These are phyloP conservation scores for Geoglossum glabrum DNA, from an alignment of 495 filamentous ascomycete species.

Conservation along the genomic window DNA sequence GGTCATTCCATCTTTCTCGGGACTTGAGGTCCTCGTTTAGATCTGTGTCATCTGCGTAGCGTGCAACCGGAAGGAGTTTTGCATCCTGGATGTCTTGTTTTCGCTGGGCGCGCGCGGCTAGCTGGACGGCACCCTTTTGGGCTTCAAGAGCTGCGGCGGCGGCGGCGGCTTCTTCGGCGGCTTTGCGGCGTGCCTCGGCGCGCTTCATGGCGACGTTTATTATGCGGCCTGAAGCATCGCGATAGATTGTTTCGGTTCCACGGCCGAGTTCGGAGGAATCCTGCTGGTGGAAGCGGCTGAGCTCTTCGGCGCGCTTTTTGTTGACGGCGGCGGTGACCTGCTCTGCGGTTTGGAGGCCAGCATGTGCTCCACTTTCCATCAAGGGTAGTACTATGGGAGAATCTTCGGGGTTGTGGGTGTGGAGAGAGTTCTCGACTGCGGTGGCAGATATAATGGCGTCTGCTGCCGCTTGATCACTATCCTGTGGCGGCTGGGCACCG, in stretches of 20 bases:
- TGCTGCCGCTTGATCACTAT: constrained; percentile 41
- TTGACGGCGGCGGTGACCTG: constrained; percentile 58
- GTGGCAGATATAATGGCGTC: constrained; percentile 69
- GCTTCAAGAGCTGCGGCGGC: constrained; percentile 39
- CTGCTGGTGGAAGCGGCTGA: constrained; percentile 15
- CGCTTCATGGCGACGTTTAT: constrained; percentile 82
- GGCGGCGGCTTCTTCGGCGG: constrained; percentile 41
- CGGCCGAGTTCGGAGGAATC: constrained; percentile 19
- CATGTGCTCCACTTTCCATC: constrained; percentile 73
- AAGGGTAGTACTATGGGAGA: constrained; percentile 22
- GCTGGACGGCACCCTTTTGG: constrained; percentile 70
- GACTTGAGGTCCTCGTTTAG: constrained; percentile 69
- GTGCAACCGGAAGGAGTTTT: constrained; percentile 56
- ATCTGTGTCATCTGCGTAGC: constrained; percentile 59
- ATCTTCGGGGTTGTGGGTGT: constrained; percentile 20
- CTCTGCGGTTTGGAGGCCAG: constrained; percentile 65
- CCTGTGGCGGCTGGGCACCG: constrained; percentile 27
- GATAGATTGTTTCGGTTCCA: constrained; percentile 66
- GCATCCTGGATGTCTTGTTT: constrained; percentile 52
- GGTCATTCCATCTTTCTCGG: constrained; percentile 75
- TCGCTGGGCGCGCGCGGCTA: constrained; percentile 31
- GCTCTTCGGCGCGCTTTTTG: constrained; percentile 22
- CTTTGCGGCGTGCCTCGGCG: constrained; percentile 55
- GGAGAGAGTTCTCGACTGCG: constrained; percentile 36
- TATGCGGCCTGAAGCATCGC: constrained; percentile 78